Percentiles rank a stretch among this genome's conserved stretches.
Evolutionary conservation across 768 basidiomycete species (phyloP).

Genomic region (Podaxis sp.): DNA sequence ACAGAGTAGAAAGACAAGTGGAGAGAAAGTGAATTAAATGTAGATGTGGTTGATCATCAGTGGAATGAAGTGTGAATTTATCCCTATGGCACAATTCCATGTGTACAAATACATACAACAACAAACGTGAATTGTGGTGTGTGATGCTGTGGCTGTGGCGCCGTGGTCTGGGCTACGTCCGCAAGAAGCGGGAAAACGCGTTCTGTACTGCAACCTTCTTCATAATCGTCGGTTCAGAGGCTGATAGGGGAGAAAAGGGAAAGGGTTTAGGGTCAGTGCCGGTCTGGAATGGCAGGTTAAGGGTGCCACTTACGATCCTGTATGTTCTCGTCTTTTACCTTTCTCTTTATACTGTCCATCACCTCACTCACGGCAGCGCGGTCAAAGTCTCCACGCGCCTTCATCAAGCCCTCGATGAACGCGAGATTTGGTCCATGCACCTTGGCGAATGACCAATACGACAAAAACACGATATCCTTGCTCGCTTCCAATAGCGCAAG

Average conservation of each 20-base stretch:
- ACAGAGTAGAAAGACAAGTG: conserved; percentile 24
- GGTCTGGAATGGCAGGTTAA: not conserved
- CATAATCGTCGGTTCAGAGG: conserved; percentile 84
- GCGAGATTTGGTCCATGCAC: conserved; percentile 89
- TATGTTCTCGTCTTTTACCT: conserved; percentile 85
- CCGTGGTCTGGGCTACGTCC: conserved; percentile 27
- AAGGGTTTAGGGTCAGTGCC: conserved; percentile 10
- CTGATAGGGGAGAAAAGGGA: conserved; percentile 29
- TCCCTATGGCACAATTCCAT: not conserved
- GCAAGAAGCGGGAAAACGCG: conserved; percentile 71
- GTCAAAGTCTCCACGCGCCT: conserved; percentile 86
- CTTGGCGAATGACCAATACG: conserved; percentile 92
- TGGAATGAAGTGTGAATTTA: not conserved
- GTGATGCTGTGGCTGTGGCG: not conserved
- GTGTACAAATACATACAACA: conserved; percentile 12
- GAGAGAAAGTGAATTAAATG: not conserved
- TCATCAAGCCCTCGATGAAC: conserved; percentile 90
- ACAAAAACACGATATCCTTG: conserved; percentile 85
- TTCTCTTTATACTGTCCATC: conserved; percentile 90
- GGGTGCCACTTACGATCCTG: conserved; percentile 62
- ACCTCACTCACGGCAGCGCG: conserved; percentile 84
- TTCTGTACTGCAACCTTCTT: conserved; percentile 81
- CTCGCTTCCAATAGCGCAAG: conserved; percentile 80
- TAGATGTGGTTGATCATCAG: not conserved
- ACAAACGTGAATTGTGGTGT: not conserved